Evolutionary conservation across 2,329 filamentous ascomycete genomes (phyloP), one percentile per base, ranked within the genome.

Genomic region (Didymella sp.): DNA sequence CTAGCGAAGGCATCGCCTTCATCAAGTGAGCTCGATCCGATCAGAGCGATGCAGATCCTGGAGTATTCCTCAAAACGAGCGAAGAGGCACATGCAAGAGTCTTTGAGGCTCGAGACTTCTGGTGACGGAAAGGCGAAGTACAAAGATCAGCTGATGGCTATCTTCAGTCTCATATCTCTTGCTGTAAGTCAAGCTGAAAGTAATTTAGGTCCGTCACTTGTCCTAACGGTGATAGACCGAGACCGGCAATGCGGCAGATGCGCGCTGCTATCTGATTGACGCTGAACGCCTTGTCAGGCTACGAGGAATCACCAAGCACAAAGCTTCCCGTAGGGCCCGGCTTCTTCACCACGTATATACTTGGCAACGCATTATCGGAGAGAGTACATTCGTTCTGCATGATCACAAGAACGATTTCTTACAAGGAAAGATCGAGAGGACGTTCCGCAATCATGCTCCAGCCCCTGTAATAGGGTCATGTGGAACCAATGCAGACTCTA

Each of bases 241-340:
- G 30, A 56, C 42, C 13, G 62, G 64, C 2, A 52, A 63, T n/a
- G 45, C 51, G 67, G 48, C 69, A 73, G 55, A 76, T 71, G 48
- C 66, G 70, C 43, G 75, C 45, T 73, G 65, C 21, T 79, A 76
- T 40, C 67, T 79, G 6, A 63, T 81, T 2, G 79, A 80, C 47
- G 78, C 79, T 0, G 79, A 81, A 58, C 72, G 77, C 1, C 73
- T 80, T 7, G 77, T 81, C 3, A 73, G 76, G 2, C 37, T 77
- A 12, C 68, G 70, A 25, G 79, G 80, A 0, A 56, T 81, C 1
- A 67, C 70, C 3, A 75, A 73, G 12, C 68, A 66, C 8, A 66
- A 66, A 4, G 78, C 79, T 19, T 78, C 80, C 1, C 76, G 78
- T 21, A 77, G 78, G 19, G 66, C 74, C 1, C 76, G 80, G 2